Evolutionary conservation across 2,329 filamentous ascomycete species (phyloP).

Genomic region (Fusarium graminum): DNA sequence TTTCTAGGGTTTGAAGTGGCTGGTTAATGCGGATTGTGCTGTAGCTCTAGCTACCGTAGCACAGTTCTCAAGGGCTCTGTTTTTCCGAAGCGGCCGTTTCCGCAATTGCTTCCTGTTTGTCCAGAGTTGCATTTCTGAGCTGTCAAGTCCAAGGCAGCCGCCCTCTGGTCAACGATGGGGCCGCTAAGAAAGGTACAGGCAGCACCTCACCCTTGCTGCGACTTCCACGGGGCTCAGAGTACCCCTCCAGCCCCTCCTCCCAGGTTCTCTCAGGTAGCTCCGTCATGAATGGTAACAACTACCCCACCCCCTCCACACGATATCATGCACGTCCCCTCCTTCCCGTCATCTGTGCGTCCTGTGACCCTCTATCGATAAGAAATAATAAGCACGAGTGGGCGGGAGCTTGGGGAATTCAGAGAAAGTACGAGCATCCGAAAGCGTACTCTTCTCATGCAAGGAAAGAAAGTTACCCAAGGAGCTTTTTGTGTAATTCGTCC

Average conservation of each 20-base stretch:
- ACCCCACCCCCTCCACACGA: slow-evolving; percentile 36
- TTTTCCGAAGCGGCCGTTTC: slow-evolving; percentile 20
- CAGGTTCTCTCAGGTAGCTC: slow-evolving; percentile 2
- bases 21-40: slow-evolving; percentile 16
- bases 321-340: slow-evolving; percentile 35
- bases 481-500: neutral
- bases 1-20: slow-evolving; percentile 26
- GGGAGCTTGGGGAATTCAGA: slow-evolving; percentile 4
- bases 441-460: neutral
- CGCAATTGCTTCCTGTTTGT: neutral
- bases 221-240: slow-evolving; percentile 1
- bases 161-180: slow-evolving; percentile 3
- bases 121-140: slow-evolving; percentile 23
- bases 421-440: slow-evolving; percentile 20
- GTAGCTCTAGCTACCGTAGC: neutral
- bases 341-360: slow-evolving; percentile 40
- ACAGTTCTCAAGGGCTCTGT: neutral
- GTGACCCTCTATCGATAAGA: slow-evolving; percentile 44
- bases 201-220: neutral
- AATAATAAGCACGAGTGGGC: slow-evolving; percentile 9
- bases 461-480: slow-evolving; percentile 12
- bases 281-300: slow-evolving; percentile 14
- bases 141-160: slow-evolving; percentile 24
- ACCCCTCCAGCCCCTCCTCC: slow-evolving; percentile 18
- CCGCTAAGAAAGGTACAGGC: slow-evolving; percentile 5